Evolutionary conservation across 1,284 basidiomycete species (phyloP), one percentile per base, ranked within the genome.

Genomic region (Neolentinus lepideus): DNA sequence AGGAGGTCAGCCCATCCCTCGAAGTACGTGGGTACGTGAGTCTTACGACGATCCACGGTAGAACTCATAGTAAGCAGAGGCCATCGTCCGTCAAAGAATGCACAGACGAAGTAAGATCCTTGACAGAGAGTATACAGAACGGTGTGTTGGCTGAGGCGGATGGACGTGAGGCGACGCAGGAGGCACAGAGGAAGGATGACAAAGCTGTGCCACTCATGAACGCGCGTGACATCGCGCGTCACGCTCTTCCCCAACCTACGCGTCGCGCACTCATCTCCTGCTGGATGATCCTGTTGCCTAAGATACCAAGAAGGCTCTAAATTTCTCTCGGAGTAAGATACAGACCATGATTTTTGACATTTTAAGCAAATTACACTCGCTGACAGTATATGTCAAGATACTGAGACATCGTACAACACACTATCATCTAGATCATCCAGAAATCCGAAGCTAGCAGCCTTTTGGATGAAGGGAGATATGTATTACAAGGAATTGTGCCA

Each of bases 61-160:
- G 70, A 94, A 94, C 71, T 94, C 92, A 69, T 94, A 94, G 74
- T 93, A 94, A 52, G 88, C 90, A 25, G 87, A 73, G 50, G 87
- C 87, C 86, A 89, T 89, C 57, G 54, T 64, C 58, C 22, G 14
- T 21, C 24, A 29, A 29, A 21, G 22, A 21, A 6, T 50, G 10
- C 19, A 46, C 43, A 46, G 43, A 21, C 10, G n/a, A n/a, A n/a
- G n/a, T n/a, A n/a, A n/a, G n/a, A n/a, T n/a, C n/a, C n/a, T n/a
- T n/a, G n/a, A n/a, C n/a, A 21, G 43, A 46, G 6, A 16, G 43
- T 19, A 16, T 21, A 25, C 43, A 46, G n/a, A n/a, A n/a, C n/a
- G n/a, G 16, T 21, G n/a, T 19, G 19, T 21, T 10, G 43, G n/a
- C n/a, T n/a, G n/a, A n/a, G n/a, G n/a, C n/a, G n/a, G n/a, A n/a